Evolutionary conservation across 768 basidiomycete species (phyloP).

Genomic region (Termitomyces bulborhizus): DNA sequence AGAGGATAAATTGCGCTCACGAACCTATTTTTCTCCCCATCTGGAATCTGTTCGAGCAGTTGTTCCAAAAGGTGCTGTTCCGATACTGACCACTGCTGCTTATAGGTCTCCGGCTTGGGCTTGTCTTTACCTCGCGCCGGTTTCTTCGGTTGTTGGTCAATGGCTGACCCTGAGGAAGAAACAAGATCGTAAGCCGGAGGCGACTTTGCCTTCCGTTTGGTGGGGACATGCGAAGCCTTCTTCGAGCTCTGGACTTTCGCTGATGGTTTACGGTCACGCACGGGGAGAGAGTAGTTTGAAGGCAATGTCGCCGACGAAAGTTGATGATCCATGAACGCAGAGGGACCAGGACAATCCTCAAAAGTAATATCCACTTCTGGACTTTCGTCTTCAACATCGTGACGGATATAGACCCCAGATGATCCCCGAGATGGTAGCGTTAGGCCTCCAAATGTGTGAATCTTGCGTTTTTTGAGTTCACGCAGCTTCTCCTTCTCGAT

Average conservation of each 20-base stretch:
- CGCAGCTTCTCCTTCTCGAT: constrained; percentile 47
- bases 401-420: constrained; percentile 45
- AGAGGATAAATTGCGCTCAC: constrained; percentile 12
- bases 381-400: constrained; percentile 56
- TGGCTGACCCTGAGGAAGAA: not conserved
- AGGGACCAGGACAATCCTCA: constrained; percentile 6
- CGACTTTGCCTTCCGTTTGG: constrained; percentile 2
- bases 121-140: constrained; percentile 21
- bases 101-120: constrained; percentile 70
- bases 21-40: constrained; percentile 69
- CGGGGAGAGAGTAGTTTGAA: not conserved
- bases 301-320: not conserved
- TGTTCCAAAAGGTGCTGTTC: constrained; percentile 77
- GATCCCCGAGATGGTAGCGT: constrained; percentile 21
- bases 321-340: not conserved
- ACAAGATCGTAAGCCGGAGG: not conserved
- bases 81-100: constrained; percentile 69
- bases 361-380: constrained; percentile 51
- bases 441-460: constrained; percentile 27
- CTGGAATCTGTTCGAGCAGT: constrained; percentile 69
- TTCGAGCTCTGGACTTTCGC: constrained; percentile 1
- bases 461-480: constrained; percentile 50
- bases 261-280: constrained; percentile 3
- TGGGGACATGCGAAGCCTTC: not conserved
- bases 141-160: not conserved